A percentile compares a stretch with the other conserved stretches of the same genome.
Evolutionary conservation across 305 asterid genomes (phyloP).

Genomic region (Solanum hybrid): DNA sequence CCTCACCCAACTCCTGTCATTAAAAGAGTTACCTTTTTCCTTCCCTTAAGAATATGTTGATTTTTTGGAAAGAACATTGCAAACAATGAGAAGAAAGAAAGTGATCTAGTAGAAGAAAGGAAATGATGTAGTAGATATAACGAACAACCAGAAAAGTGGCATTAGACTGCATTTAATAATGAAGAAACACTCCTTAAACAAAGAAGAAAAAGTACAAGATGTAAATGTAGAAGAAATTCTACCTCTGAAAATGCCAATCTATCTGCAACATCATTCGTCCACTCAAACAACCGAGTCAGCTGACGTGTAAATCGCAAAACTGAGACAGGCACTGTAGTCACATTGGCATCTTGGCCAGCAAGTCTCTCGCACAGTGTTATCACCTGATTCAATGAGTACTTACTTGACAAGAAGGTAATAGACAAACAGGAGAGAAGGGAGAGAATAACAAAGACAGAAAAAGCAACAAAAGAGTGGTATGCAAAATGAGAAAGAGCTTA

Average conservation of each 20-base stretch:
- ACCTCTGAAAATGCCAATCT: conserved; percentile 98
- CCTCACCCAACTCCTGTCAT: not conserved
- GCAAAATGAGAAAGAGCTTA: not conserved
- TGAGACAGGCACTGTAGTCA: conserved; percentile 96
- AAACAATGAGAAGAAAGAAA: not conserved
- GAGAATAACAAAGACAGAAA: not conserved
- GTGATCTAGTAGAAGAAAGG: not conserved
- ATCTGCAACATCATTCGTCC: conserved; percentile 96
- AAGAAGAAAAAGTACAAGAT: not conserved
- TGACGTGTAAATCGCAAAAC: conserved; percentile 82
- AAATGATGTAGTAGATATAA: not conserved
- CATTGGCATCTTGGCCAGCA: conserved; percentile 98
- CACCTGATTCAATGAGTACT: conserved; percentile 43
- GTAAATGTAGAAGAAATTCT: not conserved
- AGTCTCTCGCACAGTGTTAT: conserved; percentile 96
- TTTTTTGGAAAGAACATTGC: not conserved
- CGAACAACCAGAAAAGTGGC: not conserved
- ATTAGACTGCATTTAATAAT: not conserved
- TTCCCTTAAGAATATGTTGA: not conserved
- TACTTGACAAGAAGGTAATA: not conserved
- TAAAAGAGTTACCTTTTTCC: not conserved
- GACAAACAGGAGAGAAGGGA: not conserved
- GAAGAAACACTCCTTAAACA: not conserved
- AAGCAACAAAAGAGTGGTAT: not conserved
- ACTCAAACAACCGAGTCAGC: conserved; percentile 83